phyloP scores from a whole-genome alignment of 192 early-diverging fungal species.

The Phlyctochytrium arcticum region DNA sequence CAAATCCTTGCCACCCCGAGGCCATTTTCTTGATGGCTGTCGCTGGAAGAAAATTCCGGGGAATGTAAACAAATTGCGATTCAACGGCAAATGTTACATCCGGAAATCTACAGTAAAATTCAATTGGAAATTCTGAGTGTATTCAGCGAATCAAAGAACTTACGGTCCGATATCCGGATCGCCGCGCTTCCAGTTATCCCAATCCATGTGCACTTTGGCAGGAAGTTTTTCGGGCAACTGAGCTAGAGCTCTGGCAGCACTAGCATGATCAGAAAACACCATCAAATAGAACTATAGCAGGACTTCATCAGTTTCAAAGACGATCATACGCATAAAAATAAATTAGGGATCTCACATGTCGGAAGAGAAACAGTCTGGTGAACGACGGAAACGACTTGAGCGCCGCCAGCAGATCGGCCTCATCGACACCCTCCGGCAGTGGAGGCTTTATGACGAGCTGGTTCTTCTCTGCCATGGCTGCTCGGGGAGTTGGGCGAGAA shows the following conservation, averaged over 20 bases:
- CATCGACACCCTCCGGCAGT: conserved; percentile 12
- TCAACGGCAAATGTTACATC: conserved; percentile 11
- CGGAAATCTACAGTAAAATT: not conserved
- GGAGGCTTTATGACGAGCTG: conserved; percentile 9
- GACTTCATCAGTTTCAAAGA: not conserved
- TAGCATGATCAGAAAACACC: not conserved
- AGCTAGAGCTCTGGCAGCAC: not conserved
- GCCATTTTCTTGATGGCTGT: not conserved
- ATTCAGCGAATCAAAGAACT: not conserved
- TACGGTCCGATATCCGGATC: conserved; percentile 13
- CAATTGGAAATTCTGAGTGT: not conserved
- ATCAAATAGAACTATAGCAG: conserved; percentile 9
- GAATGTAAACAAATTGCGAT: conserved; percentile 2
- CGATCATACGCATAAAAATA: not conserved
- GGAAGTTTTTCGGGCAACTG: not conserved
- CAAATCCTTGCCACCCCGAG: not conserved
- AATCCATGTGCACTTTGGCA: not conserved
- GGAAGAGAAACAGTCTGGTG: conserved; percentile 6
- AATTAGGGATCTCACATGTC: conserved; percentile 3
- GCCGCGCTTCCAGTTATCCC: conserved; percentile 1
- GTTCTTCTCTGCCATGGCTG: not conserved
- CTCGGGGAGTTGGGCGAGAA: no score
- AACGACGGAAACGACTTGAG: conserved; percentile 2
- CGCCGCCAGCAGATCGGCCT: conserved; percentile 14
- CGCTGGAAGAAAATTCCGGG: conserved; percentile 3